phyloP scores from a whole-genome alignment of 1,139 yeast genomes.

The Magnusiomyces fungicola region DNA sequence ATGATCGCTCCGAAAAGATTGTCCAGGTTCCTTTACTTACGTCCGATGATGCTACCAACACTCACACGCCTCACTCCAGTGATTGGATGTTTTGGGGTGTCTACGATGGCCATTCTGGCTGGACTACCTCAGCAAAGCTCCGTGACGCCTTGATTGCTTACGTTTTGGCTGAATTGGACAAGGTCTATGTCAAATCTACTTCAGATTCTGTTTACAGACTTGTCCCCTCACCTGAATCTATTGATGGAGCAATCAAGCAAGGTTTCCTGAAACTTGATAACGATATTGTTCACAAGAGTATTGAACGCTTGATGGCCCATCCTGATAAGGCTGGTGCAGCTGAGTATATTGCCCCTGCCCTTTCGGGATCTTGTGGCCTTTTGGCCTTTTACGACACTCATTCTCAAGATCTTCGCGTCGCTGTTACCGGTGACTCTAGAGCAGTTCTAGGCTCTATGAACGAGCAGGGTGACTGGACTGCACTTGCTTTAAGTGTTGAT shows the following conservation, averaged over 20 bases:
- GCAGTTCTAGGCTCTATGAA: slow-evolving; percentile 76
- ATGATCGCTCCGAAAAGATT: slow-evolving; percentile 80
- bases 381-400: slow-evolving; percentile 79
- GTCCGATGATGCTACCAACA: background rate
- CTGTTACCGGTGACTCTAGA: slow-evolving; percentile 94
- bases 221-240: slow-evolving; percentile 56
- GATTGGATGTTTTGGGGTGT: slow-evolving; percentile 97
- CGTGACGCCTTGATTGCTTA: slow-evolving; percentile 69
- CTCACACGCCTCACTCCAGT: slow-evolving; percentile 34
- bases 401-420: slow-evolving; percentile 68
- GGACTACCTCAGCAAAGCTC: slow-evolving; percentile 81
- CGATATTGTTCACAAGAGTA: slow-evolving; percentile 72
- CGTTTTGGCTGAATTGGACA: slow-evolving; percentile 71
- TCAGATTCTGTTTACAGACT: slow-evolving; percentile 34
- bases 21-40: slow-evolving; percentile 65
- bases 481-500: slow-evolving; percentile 76
- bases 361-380: slow-evolving; percentile 91
- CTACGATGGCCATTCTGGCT: slow-evolving; percentile 96
- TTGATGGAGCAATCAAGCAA: slow-evolving; percentile 71
- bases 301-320: slow-evolving; percentile 58
- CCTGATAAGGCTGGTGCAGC: slow-evolving; percentile 56
- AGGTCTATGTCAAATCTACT: slow-evolving; percentile 44
- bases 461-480: slow-evolving; percentile 67
- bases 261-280: slow-evolving; percentile 83
- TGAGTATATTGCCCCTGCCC: slow-evolving; percentile 80